phyloP scores from a whole-genome alignment of 148 eudicot genomes.

The Amaranthus cruentus region DNA sequence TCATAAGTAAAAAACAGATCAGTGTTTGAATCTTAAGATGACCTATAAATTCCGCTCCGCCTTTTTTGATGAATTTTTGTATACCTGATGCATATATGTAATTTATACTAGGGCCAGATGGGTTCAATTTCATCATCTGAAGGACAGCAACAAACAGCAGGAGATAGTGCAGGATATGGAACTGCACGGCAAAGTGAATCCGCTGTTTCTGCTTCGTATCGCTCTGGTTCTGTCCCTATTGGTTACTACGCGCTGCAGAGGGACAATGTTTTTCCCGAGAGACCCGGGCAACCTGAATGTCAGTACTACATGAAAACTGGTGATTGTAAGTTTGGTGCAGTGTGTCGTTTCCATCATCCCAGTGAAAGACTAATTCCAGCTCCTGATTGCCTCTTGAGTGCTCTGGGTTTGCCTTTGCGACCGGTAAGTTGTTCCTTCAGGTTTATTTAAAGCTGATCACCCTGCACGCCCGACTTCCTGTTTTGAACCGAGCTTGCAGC shows the following conservation, averaged over 20 bases:
- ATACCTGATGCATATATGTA: background rate
- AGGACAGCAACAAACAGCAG: conserved; percentile 52
- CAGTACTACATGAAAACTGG: conserved; percentile 98
- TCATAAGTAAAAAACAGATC: too few relatives aligned
- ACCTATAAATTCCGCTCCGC: too few relatives aligned
- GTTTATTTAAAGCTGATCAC: too few relatives aligned
- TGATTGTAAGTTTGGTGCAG: conserved; percentile 96
- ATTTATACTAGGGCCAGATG: conserved; percentile 47
- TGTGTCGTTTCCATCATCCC: conserved; percentile 93
- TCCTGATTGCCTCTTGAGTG: conserved; percentile 84
- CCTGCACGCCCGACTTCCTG: too few relatives aligned
- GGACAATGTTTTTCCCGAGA: conserved; percentile 83
- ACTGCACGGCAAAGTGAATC: conserved; percentile 52
- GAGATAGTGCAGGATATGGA: conserved; percentile 52
- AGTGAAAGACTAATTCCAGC: conserved; percentile 70
- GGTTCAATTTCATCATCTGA: conserved; percentile 67
- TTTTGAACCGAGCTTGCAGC: too few relatives aligned
- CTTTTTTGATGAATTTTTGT: too few relatives aligned
- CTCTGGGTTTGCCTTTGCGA: conserved; percentile 89
- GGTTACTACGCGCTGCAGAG: conserved; percentile 70
- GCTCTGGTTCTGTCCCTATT: conserved; percentile 55
- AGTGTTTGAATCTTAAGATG: too few relatives aligned
- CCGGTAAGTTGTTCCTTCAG: conserved; percentile 46
- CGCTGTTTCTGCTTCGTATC: conserved; percentile 41
- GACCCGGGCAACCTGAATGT: conserved; percentile 94